Conservation (phyloP, 2,329 filamentous ascomycete genomes). For the Exophiala alcalophila region DNA sequence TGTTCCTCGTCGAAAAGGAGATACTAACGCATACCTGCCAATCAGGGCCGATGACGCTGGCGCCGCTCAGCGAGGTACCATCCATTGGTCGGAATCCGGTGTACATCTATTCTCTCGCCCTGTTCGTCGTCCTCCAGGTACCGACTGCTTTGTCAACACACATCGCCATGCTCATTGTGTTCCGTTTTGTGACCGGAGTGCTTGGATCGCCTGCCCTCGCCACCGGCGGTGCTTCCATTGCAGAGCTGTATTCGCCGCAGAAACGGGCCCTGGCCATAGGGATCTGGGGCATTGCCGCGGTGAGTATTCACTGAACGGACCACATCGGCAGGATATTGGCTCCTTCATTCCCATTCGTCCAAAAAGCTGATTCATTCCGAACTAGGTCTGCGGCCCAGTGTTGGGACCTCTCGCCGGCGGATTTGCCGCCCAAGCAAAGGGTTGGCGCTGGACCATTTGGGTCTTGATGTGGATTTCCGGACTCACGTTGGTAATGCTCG, state of each 20-base stretch:
- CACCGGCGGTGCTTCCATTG: conserved; percentile 46
- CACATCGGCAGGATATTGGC: too few relatives aligned
- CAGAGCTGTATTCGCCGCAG: conserved; percentile 42
- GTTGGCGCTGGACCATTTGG: conserved; percentile 45
- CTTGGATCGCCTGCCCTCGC: conserved; percentile 48
- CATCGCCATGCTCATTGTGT: conserved; percentile 52
- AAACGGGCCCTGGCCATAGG: conserved; percentile 41
- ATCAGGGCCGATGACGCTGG: conserved; percentile 47
- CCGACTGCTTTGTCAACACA: conserved; percentile 49
- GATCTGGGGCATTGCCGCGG: conserved; percentile 42
- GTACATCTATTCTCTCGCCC: conserved; percentile 48
- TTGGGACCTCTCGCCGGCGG: conserved; percentile 43
- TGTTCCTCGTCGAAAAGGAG: too few relatives aligned
- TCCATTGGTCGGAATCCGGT: conserved; percentile 49
- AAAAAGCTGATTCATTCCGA: too few relatives aligned
- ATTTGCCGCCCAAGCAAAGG: conserved; percentile 40
- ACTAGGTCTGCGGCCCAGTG: too few relatives aligned
- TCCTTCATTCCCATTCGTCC: too few relatives aligned
- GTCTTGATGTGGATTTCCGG: conserved; percentile 42
- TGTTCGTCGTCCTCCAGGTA: conserved; percentile 52
- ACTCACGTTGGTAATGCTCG: conserved; percentile 37
- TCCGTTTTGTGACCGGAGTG: conserved; percentile 54
- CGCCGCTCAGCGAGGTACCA: conserved; percentile 50
- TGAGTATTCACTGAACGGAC: too few relatives aligned
- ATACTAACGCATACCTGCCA: too few relatives aligned